Conservation (phyloP, 805 yeast species). For the Lachancea kluyveri region DNA sequence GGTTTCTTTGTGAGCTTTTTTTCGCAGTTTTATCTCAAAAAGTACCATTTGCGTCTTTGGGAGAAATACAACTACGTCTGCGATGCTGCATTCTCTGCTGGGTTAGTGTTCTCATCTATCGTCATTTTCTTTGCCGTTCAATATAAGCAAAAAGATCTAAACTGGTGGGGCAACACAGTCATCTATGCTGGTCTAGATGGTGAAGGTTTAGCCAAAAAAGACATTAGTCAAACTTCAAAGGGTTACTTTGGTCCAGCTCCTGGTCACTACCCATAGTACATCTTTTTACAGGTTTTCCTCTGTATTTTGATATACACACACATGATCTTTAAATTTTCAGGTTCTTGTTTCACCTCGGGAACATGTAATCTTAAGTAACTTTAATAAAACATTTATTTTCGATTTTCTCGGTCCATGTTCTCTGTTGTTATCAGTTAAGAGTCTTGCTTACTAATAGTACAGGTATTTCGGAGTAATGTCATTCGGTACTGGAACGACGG, state of each 20-base stretch:
- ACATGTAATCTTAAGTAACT: too few relatives aligned
- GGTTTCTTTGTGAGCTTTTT: conserved; percentile 28
- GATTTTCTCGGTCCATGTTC: too few relatives aligned
- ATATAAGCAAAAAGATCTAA: conserved; percentile 36
- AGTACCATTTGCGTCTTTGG: conserved; percentile 50
- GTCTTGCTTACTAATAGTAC: too few relatives aligned
- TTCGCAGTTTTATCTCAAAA: conserved; percentile 46
- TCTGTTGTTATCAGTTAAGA: too few relatives aligned
- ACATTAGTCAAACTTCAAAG: conserved; percentile 11
- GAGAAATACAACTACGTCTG: conserved; percentile 44
- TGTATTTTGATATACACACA: too few relatives aligned
- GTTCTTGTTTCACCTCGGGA: too few relatives aligned
- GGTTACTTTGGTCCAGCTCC: conserved; percentile 25
- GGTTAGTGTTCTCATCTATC: conserved; percentile 52
- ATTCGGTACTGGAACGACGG: too few relatives aligned
- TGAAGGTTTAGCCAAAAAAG: conserved; percentile 10
- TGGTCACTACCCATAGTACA: conserved; percentile 31
- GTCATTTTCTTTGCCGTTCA: conserved; percentile 46
- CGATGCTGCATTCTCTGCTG: conserved; percentile 52
- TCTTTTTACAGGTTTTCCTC: too few relatives aligned
- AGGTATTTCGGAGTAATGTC: too few relatives aligned
- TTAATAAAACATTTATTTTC: too few relatives aligned
- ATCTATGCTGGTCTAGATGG: conserved; percentile 17
- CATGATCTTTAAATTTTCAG: too few relatives aligned
- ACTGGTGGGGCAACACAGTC: conserved; percentile 67